Evolutionary conservation across 345 rosid species (phyloP), one percentile per base, ranked within the genome.

Genomic region (Dovyalis caffra): DNA sequence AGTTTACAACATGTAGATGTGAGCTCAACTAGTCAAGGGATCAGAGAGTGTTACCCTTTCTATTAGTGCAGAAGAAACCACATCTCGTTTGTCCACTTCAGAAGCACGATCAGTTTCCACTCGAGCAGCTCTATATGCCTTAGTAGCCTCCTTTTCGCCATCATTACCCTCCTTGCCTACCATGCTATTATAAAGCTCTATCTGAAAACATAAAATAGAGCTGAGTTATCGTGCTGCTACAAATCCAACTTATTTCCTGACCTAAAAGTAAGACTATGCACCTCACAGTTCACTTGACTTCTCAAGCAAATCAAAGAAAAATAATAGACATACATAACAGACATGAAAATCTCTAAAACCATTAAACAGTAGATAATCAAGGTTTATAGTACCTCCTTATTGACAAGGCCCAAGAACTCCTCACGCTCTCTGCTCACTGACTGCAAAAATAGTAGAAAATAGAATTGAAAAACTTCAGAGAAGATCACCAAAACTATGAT

Each of bases 401-500:
- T 89, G 73, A 95, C 98, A 64, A 93, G 86, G 69, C 85, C 72
- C 76, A 95, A 82, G 85, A 95, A 93, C 72, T 90, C 98, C 75
- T 95, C 97, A 8, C 98, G 96, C 85, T 93, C 97, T 60, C 85
- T 78, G 71, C 93, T 88, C 33, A 95, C 99, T 29, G 95, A 95
- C 98, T 95, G 87, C 85, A 76, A 61, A 70, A 85, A 67, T 69
- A 74, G 65, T 33, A 29, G 20, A 81, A 71, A 56, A 43, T 25
- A 75, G 23, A 79, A 63, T 65, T 66, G 47, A 40, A 40, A 74
- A 79, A 64, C 64, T 20, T 64, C 35, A 33, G 28, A 11, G 18
- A 38, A 74, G 16, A 33, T 65, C 16, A n/a, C 28, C 57, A 25
- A 2, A 16, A 5, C 23, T 15, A 2, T 40, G 33, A 49, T 4